Evolutionary conservation across 2,329 filamentous ascomycete genomes (phyloP), one percentile per base, ranked within the genome.

Genomic region (Ophiostoma australiae): DNA sequence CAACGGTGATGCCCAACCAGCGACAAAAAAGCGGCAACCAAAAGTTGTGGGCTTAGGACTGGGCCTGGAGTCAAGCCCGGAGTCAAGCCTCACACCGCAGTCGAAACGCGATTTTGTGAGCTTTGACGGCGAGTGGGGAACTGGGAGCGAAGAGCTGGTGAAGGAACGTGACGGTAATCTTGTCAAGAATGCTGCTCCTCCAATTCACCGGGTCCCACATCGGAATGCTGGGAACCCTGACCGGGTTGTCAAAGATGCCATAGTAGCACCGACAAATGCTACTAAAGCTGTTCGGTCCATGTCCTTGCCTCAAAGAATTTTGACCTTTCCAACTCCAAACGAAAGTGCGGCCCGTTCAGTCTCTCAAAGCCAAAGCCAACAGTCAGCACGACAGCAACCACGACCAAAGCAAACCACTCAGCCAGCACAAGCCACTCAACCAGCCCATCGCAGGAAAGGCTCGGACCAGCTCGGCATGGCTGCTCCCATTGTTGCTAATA

Each of bases 61-160:
- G 23, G 81, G 81, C 23, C 76, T 85, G 2, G 80, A 80, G 58
- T 79, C 82, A 27, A 80, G 81, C 63, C 76, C 78, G 7, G 80
- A 81, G 41, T 79, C 81, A 11, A 79, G 77, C 73, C 76, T 79
- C 69, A 82, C 81, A 10, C 82, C 82, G 35, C 80, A 75, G 74
- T 80, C 79, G n/a, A 81, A 80, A 73, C 79, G 81, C 72, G 84
- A 85, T 68, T 87, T 87, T 74, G 79, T 81, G 72, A 81, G 81
- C 70, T 88, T 87, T 77, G 87, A 90, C 76, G 87, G 86, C 61
- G 84, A 86, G 76, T 90, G 86, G 86, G 80, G 78, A 69, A 80
- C 81, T 41, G 77, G 78, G 39, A 81, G 77, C 74, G 82, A 86
- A 5, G 70, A 70, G 73, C 82, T 83, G 41, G 84, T 84, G 73